Base-by-base conservation (phyloP, 163 green algal genomes). In the Botryococcus braunii region DNA sequence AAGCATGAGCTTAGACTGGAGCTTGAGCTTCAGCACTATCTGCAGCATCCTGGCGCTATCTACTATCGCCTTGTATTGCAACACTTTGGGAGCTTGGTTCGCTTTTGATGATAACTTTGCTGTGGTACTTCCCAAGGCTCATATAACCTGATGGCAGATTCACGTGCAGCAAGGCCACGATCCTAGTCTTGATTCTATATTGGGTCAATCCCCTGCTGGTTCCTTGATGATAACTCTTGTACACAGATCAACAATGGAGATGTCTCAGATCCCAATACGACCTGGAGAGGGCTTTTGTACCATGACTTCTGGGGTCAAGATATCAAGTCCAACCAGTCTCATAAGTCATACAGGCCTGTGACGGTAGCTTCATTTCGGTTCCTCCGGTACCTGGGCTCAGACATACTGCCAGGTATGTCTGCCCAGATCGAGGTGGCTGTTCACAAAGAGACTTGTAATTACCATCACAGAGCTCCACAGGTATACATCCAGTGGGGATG, bases 261-360 rank as follows among this genome's bases (percentile, higher is more conserved):
- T 66, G 82, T 92, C 5, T 81, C 69, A 2, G 75, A 83, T 13
- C 32, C 70, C 46, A 65, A 47, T 27, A 40, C 35, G 4, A 47
- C 74, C 9, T 31, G 86, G 23, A 25, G 0, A 1, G 58, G 39
- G 5, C n/a, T 89, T 0, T 77, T 89, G 5, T 5, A 49, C 27
- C 70, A 92, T 46, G 85, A 92, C 59, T 92, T 90, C 43, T 92
- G 85, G 83, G 84, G 84, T 32, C 85, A 91, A 73, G 47, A 78
- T 32, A 83, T 93, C n/a, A 50, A 11, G 0, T 82, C 67, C 7
- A 36, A 74, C 2, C 72, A 81, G 46, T 88, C 79, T 73, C 84
- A 94, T 78, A 94, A 94, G 78, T 88, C 77, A 0, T 94, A 89
- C 69, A 69, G 87, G 1, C 87, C 87, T 7, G 50, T 92, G 5